These are phyloP conservation scores for Synchytrium microbalum DNA, from an alignment of 371 early-diverging fungal genomes.

Conservation along the genomic window DNA sequence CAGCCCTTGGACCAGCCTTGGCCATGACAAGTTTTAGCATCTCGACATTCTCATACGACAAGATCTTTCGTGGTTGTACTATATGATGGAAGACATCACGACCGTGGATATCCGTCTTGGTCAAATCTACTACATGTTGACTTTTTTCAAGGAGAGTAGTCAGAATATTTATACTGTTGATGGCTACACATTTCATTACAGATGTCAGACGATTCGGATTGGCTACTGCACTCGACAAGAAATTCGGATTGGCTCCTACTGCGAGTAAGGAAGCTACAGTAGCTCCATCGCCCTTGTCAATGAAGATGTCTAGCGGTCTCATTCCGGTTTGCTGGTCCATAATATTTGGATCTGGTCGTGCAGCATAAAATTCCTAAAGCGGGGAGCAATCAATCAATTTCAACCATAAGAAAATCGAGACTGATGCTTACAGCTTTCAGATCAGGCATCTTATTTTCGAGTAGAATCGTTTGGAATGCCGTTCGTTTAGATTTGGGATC, in stretches of 20 bases:
- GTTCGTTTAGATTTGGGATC: slow-evolving; percentile 27
- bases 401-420: slow-evolving; percentile 12
- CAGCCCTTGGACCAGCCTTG: no score
- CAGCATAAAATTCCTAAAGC: neutral
- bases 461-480: slow-evolving; percentile 38
- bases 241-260: slow-evolving; percentile 35
- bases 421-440: neutral
- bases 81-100: slow-evolving; percentile 32
- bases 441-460: slow-evolving; percentile 7
- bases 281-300: slow-evolving; percentile 26
- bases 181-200: slow-evolving; percentile 35
- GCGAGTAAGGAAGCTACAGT: slow-evolving; percentile 15
- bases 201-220: slow-evolving; percentile 27
- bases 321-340: slow-evolving; percentile 35
- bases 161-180: slow-evolving; percentile 25
- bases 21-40: slow-evolving; percentile 24
- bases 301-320: slow-evolving; percentile 48
- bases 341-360: slow-evolving; percentile 24
- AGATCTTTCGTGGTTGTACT: slow-evolving; percentile 19
- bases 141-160: slow-evolving; percentile 9
- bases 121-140: slow-evolving; percentile 15
- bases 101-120: slow-evolving; percentile 30
- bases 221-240: slow-evolving; percentile 20
- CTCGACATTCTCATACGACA: slow-evolving; percentile 32
- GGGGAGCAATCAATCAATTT: slow-evolving; percentile 1